Base-by-base conservation (phyloP, 2,329 filamentous ascomycete species). In the Fusarium keratoplasticum region DNA sequence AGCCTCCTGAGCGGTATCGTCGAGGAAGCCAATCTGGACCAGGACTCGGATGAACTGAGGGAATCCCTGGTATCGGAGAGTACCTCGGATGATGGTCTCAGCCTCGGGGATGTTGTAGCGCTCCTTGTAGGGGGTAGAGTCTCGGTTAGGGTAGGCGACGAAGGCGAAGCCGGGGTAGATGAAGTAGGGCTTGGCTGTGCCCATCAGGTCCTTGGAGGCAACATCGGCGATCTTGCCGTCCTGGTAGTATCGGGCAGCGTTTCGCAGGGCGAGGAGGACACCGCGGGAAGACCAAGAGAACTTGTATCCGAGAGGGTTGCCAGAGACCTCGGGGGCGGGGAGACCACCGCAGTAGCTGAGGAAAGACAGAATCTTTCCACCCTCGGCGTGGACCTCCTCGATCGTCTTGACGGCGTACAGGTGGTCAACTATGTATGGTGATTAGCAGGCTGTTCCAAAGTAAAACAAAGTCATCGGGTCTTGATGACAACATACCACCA, bases 291-390 rank as follows among this genome's bases (percentile, higher is more conserved):
- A 78, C 77, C 77, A 64, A 60, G 67, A 68, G 69, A 75, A 82
- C 73, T 97, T 98, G 90, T 97, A 98, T 57, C 95, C 95, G 18
- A 98, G 88, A 31, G 95, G 95, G 87, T 98, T 98, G 84, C 93
- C 93, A 9, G 93, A 96, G 83, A 87, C 86, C 85, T 96, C 94
- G 59, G 85, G 89, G 52, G 74, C 75, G 5, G 91, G 90, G 4
- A 96, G 87, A 77, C 94, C 94, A 80, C 95, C 94, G 78, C 95
- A 98, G 89, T 93, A 98, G 63, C 90, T 93, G 72, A 93, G 85
- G 88, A 98, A 98, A 52, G 89, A 91, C 33, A 88, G 86, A 81
- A 98, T 93, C 88, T 96, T 96, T 82, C 95, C 96, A 69, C 95
- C 95, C 18, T 88, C 93, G 72, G 90, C 86, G 88, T 98, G 95